Conservation (phyloP, 2,329 filamentous ascomycete genomes). For the Aspergillus sp. region DNA sequence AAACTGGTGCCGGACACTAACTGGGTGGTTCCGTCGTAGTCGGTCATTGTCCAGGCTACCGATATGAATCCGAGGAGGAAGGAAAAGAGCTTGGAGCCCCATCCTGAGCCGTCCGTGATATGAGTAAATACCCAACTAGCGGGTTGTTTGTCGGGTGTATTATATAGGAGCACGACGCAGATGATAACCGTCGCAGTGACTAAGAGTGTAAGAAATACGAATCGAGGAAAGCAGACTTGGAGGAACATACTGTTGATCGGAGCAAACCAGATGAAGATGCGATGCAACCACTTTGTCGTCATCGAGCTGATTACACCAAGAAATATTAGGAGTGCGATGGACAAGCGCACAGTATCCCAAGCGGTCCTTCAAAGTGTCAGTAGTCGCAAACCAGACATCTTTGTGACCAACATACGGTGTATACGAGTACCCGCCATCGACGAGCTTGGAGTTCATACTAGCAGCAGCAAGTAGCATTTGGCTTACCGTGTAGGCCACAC, state of each 20-base stretch:
- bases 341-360: constrained; percentile 58
- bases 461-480: constrained; percentile 64
- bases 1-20: constrained; percentile 31
- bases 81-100: constrained; percentile 61
- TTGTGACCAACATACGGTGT: constrained; percentile 51
- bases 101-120: constrained; percentile 62
- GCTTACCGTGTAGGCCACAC: constrained; percentile 62
- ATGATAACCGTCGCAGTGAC: constrained; percentile 61
- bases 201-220: constrained; percentile 17
- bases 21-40: constrained; percentile 68
- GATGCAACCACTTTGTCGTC: constrained; percentile 59
- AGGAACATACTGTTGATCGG: constrained; percentile 57
- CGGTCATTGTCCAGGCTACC: constrained; percentile 61
- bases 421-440: constrained; percentile 54
- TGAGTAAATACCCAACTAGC: constrained; percentile 62
- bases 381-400: neutral
- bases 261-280: constrained; percentile 64
- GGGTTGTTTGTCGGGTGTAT: constrained; percentile 60
- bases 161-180: constrained; percentile 57
- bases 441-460: constrained; percentile 60
- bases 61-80: constrained; percentile 58
- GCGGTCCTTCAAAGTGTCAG: constrained; percentile 47
- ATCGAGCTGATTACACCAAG: constrained; percentile 64
- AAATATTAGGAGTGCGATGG: constrained; percentile 55
- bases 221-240: too few relatives aligned